Conservation (phyloP, 2,329 filamentous ascomycete species). For the Dendryphion nanum region DNA sequence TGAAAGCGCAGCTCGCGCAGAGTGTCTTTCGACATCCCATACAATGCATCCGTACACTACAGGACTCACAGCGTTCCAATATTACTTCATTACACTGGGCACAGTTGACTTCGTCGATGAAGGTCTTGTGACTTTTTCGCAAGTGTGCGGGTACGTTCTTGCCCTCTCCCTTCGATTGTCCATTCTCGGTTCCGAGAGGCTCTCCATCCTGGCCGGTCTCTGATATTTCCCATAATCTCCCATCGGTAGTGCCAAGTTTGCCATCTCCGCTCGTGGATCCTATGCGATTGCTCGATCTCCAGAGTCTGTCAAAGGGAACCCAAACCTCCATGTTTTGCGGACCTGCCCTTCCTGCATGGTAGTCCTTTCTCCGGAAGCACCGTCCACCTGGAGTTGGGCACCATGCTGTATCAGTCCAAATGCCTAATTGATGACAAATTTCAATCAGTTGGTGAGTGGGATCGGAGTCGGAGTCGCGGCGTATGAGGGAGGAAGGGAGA, state of each 20-base stretch:
- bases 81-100: slow-evolving; percentile 55
- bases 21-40: slow-evolving; percentile 60
- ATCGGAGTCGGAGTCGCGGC: slow-evolving; percentile 59
- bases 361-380: slow-evolving; percentile 57
- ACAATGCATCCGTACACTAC: slow-evolving; percentile 61
- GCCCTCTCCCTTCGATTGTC: slow-evolving; percentile 47
- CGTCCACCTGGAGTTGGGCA: slow-evolving; percentile 58
- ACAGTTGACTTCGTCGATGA: slow-evolving; percentile 55
- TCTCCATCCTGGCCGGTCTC: slow-evolving; percentile 57
- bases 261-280: slow-evolving; percentile 41
- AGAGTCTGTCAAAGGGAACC: slow-evolving; percentile 62
- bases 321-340: slow-evolving; percentile 58
- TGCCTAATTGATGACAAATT: slow-evolving; percentile 57
- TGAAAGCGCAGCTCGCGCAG: slow-evolving; percentile 60
- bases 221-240: slow-evolving; percentile 56
- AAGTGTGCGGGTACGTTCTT: slow-evolving; percentile 56
- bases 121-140: slow-evolving; percentile 52
- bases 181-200: slow-evolving; percentile 51
- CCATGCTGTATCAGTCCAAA: slow-evolving; percentile 63
- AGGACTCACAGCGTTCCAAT: slow-evolving; percentile 58
- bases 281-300: slow-evolving; percentile 60
- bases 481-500: slow-evolving; percentile 53
- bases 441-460: slow-evolving; percentile 61
- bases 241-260: slow-evolving; percentile 43
- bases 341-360: slow-evolving; percentile 55